A percentile compares a stretch with the other conserved stretches of the same genome.
phyloP scores from a whole-genome alignment of 1,139 yeast species.

The Chernovozyma sophiae-reginae region DNA sequence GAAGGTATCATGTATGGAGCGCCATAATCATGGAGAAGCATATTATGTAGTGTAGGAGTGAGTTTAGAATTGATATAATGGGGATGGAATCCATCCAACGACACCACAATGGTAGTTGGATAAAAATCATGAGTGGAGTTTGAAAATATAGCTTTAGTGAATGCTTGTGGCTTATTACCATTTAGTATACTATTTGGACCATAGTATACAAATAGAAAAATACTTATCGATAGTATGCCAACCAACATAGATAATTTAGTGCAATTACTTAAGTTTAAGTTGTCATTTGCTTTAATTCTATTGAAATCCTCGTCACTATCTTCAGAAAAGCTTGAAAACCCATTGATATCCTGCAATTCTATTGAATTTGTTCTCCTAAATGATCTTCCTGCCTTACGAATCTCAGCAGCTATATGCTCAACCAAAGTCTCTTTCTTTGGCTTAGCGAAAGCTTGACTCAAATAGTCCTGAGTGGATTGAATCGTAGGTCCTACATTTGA shows the following conservation, averaged over 20 bases:
- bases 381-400: constrained; percentile 10
- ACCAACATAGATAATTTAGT: not conserved
- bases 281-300: too few species aligned
- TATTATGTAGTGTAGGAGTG: constrained; percentile 68
- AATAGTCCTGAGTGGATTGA: not conserved
- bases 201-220: not conserved
- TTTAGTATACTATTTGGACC: not conserved
- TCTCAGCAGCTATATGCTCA: constrained; percentile 5
- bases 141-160: constrained; percentile 26
- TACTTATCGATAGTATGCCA: not conserved
- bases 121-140: constrained; percentile 74
- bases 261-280: not conserved
- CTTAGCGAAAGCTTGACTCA: not conserved
- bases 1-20: constrained; percentile 85
- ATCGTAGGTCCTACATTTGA: not conserved
- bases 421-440: not conserved
- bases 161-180: not conserved
- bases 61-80: constrained; percentile 64
- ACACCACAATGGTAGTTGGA: constrained; percentile 74
- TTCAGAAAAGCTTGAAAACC: constrained; percentile 5
- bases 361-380: constrained; percentile 10
- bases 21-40: constrained; percentile 53
- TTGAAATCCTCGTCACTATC: not conserved
- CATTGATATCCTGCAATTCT: constrained; percentile 17
- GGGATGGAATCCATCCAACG: constrained; percentile 90